Evolutionary conservation across 2,329 filamentous ascomycete species (phyloP).

Genomic region (Aspergillus neotritici): DNA sequence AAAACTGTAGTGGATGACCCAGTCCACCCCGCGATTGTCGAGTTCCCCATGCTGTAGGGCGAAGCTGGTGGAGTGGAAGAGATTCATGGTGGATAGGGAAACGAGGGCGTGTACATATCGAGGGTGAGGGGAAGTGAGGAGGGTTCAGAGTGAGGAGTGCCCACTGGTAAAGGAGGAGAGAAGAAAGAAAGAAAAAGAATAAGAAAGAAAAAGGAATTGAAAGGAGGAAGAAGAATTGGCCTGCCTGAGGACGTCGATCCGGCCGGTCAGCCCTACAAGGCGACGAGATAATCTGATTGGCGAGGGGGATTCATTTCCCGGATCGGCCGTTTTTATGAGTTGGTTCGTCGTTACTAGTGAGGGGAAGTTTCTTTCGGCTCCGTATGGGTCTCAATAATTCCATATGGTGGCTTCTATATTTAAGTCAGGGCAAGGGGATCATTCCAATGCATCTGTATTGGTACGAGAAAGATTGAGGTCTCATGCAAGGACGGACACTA

Average conservation of each 20-base stretch:
- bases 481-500: too few relatives aligned
- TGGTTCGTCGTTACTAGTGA: background rate
- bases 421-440: too few relatives aligned
- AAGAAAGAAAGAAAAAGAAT: background rate
- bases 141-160: too few relatives aligned
- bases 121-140: background rate
- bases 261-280: too few relatives aligned
- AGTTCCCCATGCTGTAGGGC: slow-evolving; percentile 24
- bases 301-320: background rate
- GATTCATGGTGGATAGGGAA: slow-evolving; percentile 20
- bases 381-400: too few relatives aligned
- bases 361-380: background rate
- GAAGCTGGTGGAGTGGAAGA: slow-evolving; percentile 17
- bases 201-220: slow-evolving; percentile 1
- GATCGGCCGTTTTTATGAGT: too few relatives aligned
- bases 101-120: slow-evolving; percentile 4
- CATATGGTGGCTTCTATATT: too few relatives aligned
- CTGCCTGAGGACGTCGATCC: too few relatives aligned
- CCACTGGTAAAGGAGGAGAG: background rate
- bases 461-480: too few relatives aligned
- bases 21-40: slow-evolving; percentile 71
- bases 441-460: too few relatives aligned
- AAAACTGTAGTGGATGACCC: slow-evolving; percentile 76
- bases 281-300: slow-evolving; percentile 2
- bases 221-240: background rate